Evolutionary conservation across 2,329 filamentous ascomycete genomes (phyloP), one percentile per base, ranked within the genome.

Genomic region (Raffaelea ambrosiae): DNA sequence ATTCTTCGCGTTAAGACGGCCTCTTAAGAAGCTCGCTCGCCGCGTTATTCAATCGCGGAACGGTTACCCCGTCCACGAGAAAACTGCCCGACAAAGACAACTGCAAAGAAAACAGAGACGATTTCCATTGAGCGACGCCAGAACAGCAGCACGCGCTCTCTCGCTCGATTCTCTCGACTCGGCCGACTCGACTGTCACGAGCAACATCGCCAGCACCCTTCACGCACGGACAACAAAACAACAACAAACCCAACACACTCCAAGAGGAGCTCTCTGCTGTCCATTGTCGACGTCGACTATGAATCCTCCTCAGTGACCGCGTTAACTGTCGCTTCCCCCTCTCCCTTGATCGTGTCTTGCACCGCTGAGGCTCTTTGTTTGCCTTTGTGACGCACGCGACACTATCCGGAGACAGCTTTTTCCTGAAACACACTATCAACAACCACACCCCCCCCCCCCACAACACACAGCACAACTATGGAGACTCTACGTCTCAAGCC

Each of bases 401-500:
- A 47, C 26, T 13, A 20, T 26, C 13, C 22, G 20, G 38, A n/a
- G 18, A 36, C 22, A 7, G 13, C 7, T 18, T 29, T 13, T 33
- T 31, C 26, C 20, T 40, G 43, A 49, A 52, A 38, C 44, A 23
- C 40, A 36, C 20, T 46, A 19, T 22, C 18, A 36, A 41, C 44
- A 29, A 45, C 41, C 41, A 47, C 44, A 41, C 40, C 40, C 11
- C 44, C 44, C 31, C 46, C 41, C 29, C 39, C 42, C 22, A 47
- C 31, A 45, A 29, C 39, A 44, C 13, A 36, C 4, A 29, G 21
- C 7, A 35, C 20, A 35, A 44, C 40, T 33, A 81, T 84, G 73
- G 77, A 78, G 44, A 65, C 73, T 40, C 59, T 78, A 59, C 72
- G 70, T 55, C 64, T 78, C 38, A 78, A 77, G 61, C 66, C 68